These are phyloP conservation scores for Gaertneriomyces semiglobifer DNA, from an alignment of 192 early-diverging fungal genomes.

Conservation along the genomic window DNA sequence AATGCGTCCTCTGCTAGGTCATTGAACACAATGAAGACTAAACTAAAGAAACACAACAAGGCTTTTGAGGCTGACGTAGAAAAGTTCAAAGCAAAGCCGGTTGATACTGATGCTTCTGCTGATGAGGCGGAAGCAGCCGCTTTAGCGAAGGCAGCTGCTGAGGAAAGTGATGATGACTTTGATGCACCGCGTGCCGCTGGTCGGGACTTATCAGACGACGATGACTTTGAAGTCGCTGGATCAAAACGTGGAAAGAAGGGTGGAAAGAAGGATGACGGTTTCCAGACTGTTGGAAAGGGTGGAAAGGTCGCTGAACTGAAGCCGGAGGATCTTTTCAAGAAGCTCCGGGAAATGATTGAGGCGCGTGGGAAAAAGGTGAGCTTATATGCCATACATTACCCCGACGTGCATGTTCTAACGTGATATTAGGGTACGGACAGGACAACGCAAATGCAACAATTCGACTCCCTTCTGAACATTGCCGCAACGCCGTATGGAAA, in stretches of 20 bases:
- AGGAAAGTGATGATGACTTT: conserved; percentile 30
- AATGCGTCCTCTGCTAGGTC: conserved; percentile 76
- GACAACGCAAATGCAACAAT: conserved; percentile 63
- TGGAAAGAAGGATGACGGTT: conserved; percentile 39
- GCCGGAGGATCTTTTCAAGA: conserved; percentile 76
- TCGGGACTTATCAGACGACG: conserved; percentile 4
- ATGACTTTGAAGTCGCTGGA: conserved; percentile 16
- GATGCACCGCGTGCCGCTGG: too few relatives aligned
- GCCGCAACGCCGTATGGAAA: conserved; percentile 73
- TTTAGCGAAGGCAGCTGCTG: conserved; percentile 24
- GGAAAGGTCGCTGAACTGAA: conserved; percentile 59
- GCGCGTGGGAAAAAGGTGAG: conserved; percentile 87
- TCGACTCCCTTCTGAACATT: conserved; percentile 62
- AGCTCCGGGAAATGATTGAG: conserved; percentile 70
- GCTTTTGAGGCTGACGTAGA: conserved; percentile 67
- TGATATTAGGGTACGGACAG: conserved; percentile 76
- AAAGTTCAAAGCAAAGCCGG: conserved; percentile 55
- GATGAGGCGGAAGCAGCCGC: conserved; percentile 44
- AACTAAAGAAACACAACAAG: conserved; percentile 86
- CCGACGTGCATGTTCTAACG: not conserved
- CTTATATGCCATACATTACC: not conserved
- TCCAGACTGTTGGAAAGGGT: conserved; percentile 51
- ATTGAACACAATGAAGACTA: conserved; percentile 89
- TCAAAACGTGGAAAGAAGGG: conserved; percentile 21
- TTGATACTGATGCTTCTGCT: conserved; percentile 50